phyloP scores from a whole-genome alignment of 257 asterid genomes.

The Solanum pennellii region DNA sequence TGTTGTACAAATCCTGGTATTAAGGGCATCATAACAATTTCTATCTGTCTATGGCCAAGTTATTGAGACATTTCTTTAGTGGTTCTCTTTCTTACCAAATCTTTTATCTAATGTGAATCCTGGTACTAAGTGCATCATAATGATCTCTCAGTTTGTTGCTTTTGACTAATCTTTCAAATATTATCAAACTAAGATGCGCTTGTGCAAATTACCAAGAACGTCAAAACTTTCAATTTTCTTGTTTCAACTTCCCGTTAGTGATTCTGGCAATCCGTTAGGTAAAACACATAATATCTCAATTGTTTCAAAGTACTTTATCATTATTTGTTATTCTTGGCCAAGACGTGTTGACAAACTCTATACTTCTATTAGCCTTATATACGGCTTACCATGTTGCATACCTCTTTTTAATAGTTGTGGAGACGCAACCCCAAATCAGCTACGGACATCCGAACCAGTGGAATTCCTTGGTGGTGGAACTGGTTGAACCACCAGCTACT shows the following conservation, averaged over 20 bases:
- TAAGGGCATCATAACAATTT: not conserved
- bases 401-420: slow-evolving; percentile 35
- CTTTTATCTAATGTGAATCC: not conserved
- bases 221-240: not conserved
- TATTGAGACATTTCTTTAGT: not conserved
- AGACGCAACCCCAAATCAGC: slow-evolving; percentile 36
- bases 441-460: slow-evolving; percentile 35
- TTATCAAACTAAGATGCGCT: not conserved
- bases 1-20: not conserved
- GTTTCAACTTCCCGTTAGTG: not conserved
- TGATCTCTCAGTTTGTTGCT: not conserved
- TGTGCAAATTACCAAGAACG: not conserved
- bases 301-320: not conserved
- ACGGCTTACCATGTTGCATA: not conserved
- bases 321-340: not conserved
- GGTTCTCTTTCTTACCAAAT: not conserved
- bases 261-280: not conserved
- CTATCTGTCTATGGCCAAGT: not conserved
- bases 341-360: not conserved
- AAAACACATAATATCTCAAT: not conserved
- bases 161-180: not conserved
- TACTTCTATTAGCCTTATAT: not conserved
- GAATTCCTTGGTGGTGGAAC: slow-evolving; percentile 97
- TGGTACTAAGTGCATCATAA: not conserved
- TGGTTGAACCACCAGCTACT: slow-evolving; percentile 78